A percentile compares a stretch with the other conserved stretches of the same genome.
These are phyloP conservation scores for Globisporangium barbulae DNA, from an alignment of 352 stramenopile genomes.

Conservation along the genomic window DNA sequence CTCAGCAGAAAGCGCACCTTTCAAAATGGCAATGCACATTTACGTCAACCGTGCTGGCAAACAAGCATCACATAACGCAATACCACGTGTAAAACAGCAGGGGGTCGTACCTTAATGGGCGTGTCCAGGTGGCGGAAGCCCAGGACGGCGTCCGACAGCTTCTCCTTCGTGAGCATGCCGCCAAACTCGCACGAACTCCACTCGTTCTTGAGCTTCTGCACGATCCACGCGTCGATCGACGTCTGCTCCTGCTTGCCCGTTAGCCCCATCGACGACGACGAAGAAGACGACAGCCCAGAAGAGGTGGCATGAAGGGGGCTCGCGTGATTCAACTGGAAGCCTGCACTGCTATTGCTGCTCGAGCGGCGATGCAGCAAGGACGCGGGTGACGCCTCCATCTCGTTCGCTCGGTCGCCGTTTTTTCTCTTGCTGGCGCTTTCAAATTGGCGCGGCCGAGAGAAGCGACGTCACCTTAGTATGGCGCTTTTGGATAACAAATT, in stretches of 20 bases:
- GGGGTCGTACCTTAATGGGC: slow-evolving; percentile 49
- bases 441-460: neutral
- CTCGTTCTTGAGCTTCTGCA: slow-evolving; percentile 72
- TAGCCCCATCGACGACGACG: neutral
- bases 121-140: slow-evolving; percentile 62
- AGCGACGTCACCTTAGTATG: too few relatives aligned
- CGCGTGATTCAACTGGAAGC: neutral
- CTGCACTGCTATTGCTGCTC: neutral
- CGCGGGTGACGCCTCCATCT: neutral
- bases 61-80: neutral
- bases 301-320: neutral
- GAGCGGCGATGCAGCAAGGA: neutral
- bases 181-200: slow-evolving; percentile 76
- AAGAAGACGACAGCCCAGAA: neutral
- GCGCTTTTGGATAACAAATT: slow-evolving; percentile 12
- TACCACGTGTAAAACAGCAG: neutral
- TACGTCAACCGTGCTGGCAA: neutral
- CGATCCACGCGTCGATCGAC: slow-evolving; percentile 60
- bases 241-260: slow-evolving; percentile 17
- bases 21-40: neutral
- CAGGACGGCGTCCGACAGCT: slow-evolving; percentile 50
- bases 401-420: neutral
- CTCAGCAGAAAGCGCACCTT: slow-evolving; percentile 60
- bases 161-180: slow-evolving; percentile 50
- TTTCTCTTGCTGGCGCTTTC: neutral